Evolutionary conservation across 495 filamentous ascomycete genomes (phyloP).

Genomic region (Penicillium subrubescens): DNA sequence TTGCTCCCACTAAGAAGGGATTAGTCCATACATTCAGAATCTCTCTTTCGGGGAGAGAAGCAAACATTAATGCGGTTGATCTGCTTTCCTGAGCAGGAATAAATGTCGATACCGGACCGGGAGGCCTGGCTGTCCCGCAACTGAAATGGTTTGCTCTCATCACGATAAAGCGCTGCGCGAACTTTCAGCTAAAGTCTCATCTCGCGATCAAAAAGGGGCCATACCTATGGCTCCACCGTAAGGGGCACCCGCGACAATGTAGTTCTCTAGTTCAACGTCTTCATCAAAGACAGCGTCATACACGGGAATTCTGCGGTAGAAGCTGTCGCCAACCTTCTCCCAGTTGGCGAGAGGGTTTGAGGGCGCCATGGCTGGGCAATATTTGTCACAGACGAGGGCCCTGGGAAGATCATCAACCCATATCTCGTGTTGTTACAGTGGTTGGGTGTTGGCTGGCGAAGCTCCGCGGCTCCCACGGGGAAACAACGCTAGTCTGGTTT

Average conservation of each 20-base stretch:
- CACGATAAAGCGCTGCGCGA: conserved; percentile 76
- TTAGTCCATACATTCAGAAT: conserved; percentile 1
- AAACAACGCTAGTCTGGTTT: conserved; percentile 20
- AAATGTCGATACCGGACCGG: conserved; percentile 89
- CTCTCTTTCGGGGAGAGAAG: background rate
- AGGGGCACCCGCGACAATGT: conserved; percentile 88
- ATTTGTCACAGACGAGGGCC: conserved; percentile 16
- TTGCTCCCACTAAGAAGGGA: conserved; percentile 77
- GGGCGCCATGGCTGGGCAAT: conserved; percentile 37
- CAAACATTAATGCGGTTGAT: conserved; percentile 70
- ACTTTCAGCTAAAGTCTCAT: conserved; percentile 5
- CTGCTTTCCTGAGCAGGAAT: conserved; percentile 86
- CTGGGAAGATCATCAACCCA: conserved; percentile 21
- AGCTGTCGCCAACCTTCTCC: conserved; percentile 87
- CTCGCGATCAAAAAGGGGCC: conserved; percentile 14
- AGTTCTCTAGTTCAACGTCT: conserved; percentile 93
- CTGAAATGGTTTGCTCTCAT: conserved; percentile 80
- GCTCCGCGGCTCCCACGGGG: conserved; percentile 15
- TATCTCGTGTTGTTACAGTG: conserved; percentile 24
- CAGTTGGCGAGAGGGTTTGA: conserved; percentile 82
- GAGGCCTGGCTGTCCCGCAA: conserved; percentile 69
- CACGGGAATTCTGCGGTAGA: conserved; percentile 90
- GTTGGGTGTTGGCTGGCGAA: conserved; percentile 20
- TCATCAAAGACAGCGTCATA: conserved; percentile 91
- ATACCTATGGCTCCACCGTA: conserved; percentile 91